A percentile compares a stretch with the other conserved stretches of the same genome.
phyloP scores from a whole-genome alignment of 148 eudicot species.

The Amaranthus palmeri region DNA sequence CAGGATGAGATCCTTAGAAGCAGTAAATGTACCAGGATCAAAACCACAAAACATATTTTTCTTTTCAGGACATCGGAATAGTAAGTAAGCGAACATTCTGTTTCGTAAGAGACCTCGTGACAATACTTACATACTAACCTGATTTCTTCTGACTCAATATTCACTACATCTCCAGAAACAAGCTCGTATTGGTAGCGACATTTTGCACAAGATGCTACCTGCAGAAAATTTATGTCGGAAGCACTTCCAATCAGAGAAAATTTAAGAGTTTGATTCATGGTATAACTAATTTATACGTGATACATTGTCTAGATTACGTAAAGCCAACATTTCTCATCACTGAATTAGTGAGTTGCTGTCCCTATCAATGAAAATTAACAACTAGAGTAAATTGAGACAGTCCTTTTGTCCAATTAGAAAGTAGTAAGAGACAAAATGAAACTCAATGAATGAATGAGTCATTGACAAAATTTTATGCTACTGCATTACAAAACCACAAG shows the following conservation, averaged over 20 bases:
- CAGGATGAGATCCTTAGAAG: constrained; percentile 95
- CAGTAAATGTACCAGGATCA: constrained; percentile 71
- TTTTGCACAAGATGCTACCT: constrained; percentile 84
- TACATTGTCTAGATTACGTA: neutral
- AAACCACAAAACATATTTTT: constrained; percentile 34
- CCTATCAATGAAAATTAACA: neutral
- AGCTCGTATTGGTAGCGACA: constrained; percentile 96
- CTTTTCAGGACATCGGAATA: neutral
- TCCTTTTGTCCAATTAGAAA: neutral
- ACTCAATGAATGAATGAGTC: constrained; percentile 1
- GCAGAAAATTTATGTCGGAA: constrained; percentile 18
- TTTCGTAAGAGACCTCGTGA: neutral
- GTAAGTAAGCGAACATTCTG: neutral
- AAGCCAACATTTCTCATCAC: neutral
- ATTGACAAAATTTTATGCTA: constrained; percentile 4
- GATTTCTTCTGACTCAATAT: constrained; percentile 85
- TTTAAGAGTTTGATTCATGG: neutral
- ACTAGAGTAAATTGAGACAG: neutral
- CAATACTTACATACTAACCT: constrained; percentile 47
- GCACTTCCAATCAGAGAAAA: constrained; percentile 11
- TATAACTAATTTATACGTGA: neutral
- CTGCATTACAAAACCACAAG: constrained; percentile 9
- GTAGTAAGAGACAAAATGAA: neutral
- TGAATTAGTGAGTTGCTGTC: neutral
- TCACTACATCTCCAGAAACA: constrained; percentile 67